Base-by-base conservation (phyloP, 768 basidiomycete species). In the Boletus coccyginus region DNA sequence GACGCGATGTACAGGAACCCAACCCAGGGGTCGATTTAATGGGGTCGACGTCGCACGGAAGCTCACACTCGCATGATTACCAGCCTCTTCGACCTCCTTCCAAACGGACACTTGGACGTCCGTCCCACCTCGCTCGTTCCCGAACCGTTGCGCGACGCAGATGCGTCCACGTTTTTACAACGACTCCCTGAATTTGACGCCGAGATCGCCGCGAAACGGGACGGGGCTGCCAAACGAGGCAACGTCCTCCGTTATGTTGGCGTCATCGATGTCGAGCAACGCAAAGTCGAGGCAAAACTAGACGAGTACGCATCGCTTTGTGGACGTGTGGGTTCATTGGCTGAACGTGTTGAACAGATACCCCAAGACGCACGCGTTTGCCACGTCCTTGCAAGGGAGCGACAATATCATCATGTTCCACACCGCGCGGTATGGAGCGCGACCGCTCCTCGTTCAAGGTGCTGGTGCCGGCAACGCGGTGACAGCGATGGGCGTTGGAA, bases 331-430 rank as follows among this genome's bases (percentile, higher is more conserved):
- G 47, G 31, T 39, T 50, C 19, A 16, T 32, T 41, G 14, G 50
- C 49, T 51, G 57, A 44, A 49, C 24, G 27, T 40, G 33, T 51
- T 35, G 0, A 21, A 19, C 59, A 98, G 95, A 70, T 99, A 98
- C 70, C 84, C 94, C 6, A 79, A 76, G 27, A 83, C 86, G 14
- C 97, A 99, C 71, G 90, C 97, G 2, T 98, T 99, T 67, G 95
- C 95, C 5, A 96, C 96, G 1, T 91, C 95, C 2, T 82, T 99
- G 14, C 91, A 93, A 21, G 97, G 96, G 1, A 94, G 94, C 21
- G 97, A 99, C 73, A 98, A 98, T 71, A 98, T 99, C 68, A 84
- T 99, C 70, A 91, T 97, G 79, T 98, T 98, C 83, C 90, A 93
- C 69, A 98, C 96, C 0, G 86, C 90, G 66, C 80, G 97, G 41